These are phyloP conservation scores for Candida xyloterini DNA, from an alignment of 805 yeast species.

Conservation along the genomic window DNA sequence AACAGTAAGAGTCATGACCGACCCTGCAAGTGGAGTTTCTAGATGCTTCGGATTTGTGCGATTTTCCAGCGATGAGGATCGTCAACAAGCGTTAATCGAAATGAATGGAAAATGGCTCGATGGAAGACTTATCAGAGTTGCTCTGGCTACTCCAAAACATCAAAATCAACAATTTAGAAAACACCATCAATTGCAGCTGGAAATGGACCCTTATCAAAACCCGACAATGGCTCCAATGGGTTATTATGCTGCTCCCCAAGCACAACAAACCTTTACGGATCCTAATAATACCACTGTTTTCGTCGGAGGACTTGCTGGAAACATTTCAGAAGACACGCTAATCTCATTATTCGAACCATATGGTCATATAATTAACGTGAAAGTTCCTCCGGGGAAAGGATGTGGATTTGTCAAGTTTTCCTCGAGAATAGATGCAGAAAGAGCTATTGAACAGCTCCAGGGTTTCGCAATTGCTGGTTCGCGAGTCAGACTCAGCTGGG, in stretches of 20 bases:
- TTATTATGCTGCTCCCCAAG: conserved; percentile 22
- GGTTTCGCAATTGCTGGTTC: conserved; percentile 76
- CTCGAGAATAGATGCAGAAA: conserved; percentile 70
- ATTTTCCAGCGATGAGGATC: conserved; percentile 65
- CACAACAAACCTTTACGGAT: conserved; percentile 37
- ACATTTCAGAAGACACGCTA: conserved; percentile 60
- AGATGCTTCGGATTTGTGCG: conserved; percentile 81
- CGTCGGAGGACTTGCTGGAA: conserved; percentile 65
- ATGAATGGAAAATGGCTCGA: conserved; percentile 83
- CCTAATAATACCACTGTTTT: conserved; percentile 76
- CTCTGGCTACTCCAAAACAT: conserved; percentile 73
- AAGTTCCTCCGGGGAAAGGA: conserved; percentile 75
- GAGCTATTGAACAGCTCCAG: conserved; percentile 74
- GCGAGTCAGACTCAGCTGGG: conserved; percentile 74
- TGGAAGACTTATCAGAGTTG: conserved; percentile 73
- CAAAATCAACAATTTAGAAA: conserved; percentile 24
- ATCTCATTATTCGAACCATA: conserved; percentile 65
- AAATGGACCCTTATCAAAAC: conserved; percentile 21
- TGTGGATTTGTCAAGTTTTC: conserved; percentile 75
- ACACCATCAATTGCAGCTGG: conserved; percentile 22
- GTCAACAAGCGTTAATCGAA: conserved; percentile 63
- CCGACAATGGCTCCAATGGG: conserved; percentile 26
- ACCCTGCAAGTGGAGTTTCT: conserved; percentile 73
- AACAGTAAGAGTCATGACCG: conserved; percentile 84
- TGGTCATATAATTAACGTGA: conserved; percentile 67